Evolutionary conservation across 306 rosid genomes (phyloP).

Genomic region (Aeschynomene evenia): DNA sequence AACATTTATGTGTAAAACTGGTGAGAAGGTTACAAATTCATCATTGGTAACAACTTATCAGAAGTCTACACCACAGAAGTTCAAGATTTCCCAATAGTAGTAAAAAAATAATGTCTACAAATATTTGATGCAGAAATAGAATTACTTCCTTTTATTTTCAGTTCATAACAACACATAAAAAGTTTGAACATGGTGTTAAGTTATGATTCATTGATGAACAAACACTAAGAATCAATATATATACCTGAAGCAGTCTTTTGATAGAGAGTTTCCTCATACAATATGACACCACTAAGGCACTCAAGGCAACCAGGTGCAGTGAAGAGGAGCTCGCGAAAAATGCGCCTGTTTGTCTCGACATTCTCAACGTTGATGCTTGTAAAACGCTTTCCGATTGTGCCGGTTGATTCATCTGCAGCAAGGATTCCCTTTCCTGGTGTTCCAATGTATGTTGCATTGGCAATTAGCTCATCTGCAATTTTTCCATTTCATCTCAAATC

Average conservation of each 20-base stretch:
- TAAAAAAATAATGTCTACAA: too few species aligned
- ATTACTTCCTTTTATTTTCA: not conserved
- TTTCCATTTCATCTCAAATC: not conserved
- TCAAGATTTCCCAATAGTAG: not conserved
- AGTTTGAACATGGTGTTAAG: not conserved
- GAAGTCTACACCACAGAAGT: not conserved
- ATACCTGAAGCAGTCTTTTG: conserved; percentile 82
- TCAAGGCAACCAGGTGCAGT: conserved; percentile 70
- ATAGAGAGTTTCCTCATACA: conserved; percentile 89
- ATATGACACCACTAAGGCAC: conserved; percentile 82
- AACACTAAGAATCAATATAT: not conserved
- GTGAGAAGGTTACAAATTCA: too few species aligned
- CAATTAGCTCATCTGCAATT: conserved; percentile 86
- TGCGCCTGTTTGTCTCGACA: conserved; percentile 63
- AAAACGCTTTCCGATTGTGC: conserved; percentile 92
- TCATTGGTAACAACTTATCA: too few species aligned
- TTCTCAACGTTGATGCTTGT: conserved; percentile 81
- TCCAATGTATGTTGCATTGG: conserved; percentile 85
- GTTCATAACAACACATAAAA: not conserved
- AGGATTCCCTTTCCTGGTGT: conserved; percentile 98
- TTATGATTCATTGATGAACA: too few species aligned
- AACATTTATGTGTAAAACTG: too few species aligned
- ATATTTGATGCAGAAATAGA: too few species aligned
- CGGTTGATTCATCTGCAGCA: conserved; percentile 96
- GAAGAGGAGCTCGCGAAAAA: conserved; percentile 88